Conservation (phyloP, 2,329 filamentous ascomycete genomes). For the Lasiodiplodia sp. region DNA sequence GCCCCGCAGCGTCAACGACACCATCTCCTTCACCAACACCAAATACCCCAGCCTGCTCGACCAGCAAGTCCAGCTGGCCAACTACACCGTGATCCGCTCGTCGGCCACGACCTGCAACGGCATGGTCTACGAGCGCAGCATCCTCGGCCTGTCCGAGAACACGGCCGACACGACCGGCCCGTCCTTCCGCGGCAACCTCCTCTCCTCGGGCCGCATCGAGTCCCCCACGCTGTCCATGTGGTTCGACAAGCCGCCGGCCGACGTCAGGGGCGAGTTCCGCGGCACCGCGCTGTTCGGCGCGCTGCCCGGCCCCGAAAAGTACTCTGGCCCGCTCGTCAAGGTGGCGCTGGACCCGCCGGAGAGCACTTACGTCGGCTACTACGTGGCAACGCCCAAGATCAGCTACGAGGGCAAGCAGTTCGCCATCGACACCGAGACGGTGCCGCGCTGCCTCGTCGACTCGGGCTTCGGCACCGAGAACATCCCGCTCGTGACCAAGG, state of each 20-base stretch:
- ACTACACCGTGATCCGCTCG: conserved; percentile 36
- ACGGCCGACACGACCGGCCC: conserved; percentile 38
- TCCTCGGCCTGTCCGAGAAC: conserved; percentile 42
- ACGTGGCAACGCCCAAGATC: conserved; percentile 1
- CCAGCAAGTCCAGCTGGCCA: conserved; percentile 37
- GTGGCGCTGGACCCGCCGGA: conserved; percentile 35
- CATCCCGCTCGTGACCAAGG: conserved; percentile 34
- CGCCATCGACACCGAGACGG: background rate
- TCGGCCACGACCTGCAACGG: conserved; percentile 32
- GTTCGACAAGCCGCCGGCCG: conserved; percentile 42
- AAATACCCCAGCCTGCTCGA: conserved; percentile 14
- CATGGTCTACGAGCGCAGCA: conserved; percentile 37
- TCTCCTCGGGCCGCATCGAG: conserved; percentile 38
- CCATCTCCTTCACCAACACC: conserved; percentile 24
- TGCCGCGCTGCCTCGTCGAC: conserved; percentile 41
- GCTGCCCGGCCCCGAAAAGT: conserved; percentile 44
- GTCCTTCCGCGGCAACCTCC: conserved; percentile 43
- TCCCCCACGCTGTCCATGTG: conserved; percentile 44
- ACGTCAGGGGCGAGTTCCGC: conserved; percentile 36
- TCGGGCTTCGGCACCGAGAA: conserved; percentile 41
- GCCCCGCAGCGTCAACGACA: conserved; percentile 26
- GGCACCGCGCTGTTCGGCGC: conserved; percentile 45
- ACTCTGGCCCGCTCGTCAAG: conserved; percentile 42
- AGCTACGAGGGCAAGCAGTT: background rate
- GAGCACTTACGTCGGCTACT: conserved; percentile 9